A percentile compares a stretch with the other conserved stretches of the same genome.
Evolutionary conservation across 2,329 filamentous ascomycete genomes (phyloP).

Genomic region (Fusarium sublunatum): DNA sequence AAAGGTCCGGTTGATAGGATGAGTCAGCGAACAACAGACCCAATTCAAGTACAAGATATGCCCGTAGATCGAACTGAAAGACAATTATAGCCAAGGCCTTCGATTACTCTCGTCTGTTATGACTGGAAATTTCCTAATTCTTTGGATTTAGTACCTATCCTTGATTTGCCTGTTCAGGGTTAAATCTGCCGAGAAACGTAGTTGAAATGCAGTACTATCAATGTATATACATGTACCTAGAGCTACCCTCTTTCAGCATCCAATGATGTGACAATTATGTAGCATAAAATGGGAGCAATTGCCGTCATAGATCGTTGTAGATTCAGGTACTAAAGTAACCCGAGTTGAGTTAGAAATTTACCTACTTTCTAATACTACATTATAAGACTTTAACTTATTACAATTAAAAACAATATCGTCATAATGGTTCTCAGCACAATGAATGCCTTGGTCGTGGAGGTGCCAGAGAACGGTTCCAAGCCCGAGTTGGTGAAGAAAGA

Average conservation of each 20-base stretch:
- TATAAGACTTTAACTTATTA: not conserved
- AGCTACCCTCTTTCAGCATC: not conserved
- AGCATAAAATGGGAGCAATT: not conserved
- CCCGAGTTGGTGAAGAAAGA: constrained; percentile 30
- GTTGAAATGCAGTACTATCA: not conserved
- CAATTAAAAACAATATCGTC: not conserved
- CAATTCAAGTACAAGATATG: not conserved
- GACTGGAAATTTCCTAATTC: too few species aligned
- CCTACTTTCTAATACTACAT: not conserved
- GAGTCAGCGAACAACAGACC: constrained; percentile 23
- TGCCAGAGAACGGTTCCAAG: constrained; percentile 22
- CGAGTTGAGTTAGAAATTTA: not conserved
- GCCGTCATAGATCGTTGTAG: constrained; percentile 13
- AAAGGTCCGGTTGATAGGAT: constrained; percentile 23
- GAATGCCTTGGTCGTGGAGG: constrained; percentile 36
- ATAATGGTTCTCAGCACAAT: constrained; percentile 30
- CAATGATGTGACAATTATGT: constrained; percentile 12
- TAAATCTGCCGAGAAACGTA: not conserved
- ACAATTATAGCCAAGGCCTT: not conserved
- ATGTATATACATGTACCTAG: not conserved
- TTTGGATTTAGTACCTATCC: too few species aligned
- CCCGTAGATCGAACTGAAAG: too few species aligned
- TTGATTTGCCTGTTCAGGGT: not conserved
- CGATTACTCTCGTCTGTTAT: not conserved
- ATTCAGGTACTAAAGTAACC: not conserved